Evolutionary conservation across 495 filamentous ascomycete species (phyloP).

Genomic region (Symbiotaphrina buchneri): DNA sequence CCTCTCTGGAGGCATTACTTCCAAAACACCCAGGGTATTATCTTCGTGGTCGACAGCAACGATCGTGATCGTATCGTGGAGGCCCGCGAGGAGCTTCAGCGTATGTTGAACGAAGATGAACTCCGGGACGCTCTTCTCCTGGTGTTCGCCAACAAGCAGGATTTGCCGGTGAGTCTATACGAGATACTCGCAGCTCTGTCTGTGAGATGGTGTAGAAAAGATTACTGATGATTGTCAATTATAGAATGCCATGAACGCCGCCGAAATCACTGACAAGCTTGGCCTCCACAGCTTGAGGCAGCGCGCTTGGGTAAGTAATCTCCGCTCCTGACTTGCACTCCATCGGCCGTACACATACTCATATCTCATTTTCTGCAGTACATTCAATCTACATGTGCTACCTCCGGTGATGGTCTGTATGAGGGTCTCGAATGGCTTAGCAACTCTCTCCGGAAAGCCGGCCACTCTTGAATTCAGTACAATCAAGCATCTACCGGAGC

Average conservation of each 20-base stretch:
- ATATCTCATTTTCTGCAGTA: conserved; percentile 31
- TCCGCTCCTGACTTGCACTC: not conserved
- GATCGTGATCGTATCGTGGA: conserved; percentile 98
- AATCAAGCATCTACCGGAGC: no score
- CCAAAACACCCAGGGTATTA: conserved; percentile 99
- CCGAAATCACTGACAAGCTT: conserved; percentile 99
- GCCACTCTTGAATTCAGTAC: conserved; percentile 46
- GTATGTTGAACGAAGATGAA: conserved; percentile 99
- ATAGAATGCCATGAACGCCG: conserved; percentile 97
- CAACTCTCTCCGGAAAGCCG: conserved; percentile 79
- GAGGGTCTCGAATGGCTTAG: conserved; percentile 99
- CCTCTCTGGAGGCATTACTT: conserved; percentile 99
- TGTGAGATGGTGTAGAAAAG: not conserved
- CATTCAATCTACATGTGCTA: conserved; percentile 99
- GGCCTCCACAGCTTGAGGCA: conserved; percentile 95
- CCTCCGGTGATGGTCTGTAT: conserved; percentile 97
- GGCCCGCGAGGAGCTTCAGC: conserved; percentile 96
- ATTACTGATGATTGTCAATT: not conserved
- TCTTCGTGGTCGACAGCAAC: conserved; percentile 99
- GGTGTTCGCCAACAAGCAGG: conserved; percentile 99
- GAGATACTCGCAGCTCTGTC: not conserved
- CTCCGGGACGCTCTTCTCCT: conserved; percentile 89
- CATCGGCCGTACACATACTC: not conserved
- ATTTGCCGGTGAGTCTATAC: conserved; percentile 64
- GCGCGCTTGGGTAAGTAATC: conserved; percentile 78